Base-by-base conservation (phyloP, 352 stramenopile species). In the Aphanomyces euteiches region DNA sequence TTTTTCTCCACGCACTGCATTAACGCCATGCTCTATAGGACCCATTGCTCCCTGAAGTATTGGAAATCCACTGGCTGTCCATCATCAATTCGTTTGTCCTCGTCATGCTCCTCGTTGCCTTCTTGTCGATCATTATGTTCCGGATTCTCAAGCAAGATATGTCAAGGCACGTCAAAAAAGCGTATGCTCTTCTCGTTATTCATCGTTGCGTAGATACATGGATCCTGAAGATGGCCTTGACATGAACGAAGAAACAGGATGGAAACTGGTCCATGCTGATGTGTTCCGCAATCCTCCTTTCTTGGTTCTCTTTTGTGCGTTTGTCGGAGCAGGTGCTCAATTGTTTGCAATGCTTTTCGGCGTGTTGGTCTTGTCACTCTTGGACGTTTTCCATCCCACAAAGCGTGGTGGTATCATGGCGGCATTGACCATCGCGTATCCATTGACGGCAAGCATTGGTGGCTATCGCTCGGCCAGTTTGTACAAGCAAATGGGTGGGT, bases 41-140 rank as follows among this genome's bases (percentile, higher is more conserved):
- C 41, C 56, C 69, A 21, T 43, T 63, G 17, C 38, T 60, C 28
- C 59, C 39, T 41, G 80, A 90, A 66, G 82, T 90, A 67, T 73
- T 92, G 36, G 83, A 96, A 79, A 97, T 99, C 70, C 96, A 99
- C 79, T 99, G 97, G 96, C 89, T 99, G 53, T 98, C 90, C 17
- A 98, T 99, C 75, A 98, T 99, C 80, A 99, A 99, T 76, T 98
- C 93, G 69, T 98, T 98, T 72, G 95, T 99, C 38, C 80, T 99
- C 45, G 96, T 99, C 7, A 87, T 99, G 72, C 89, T 99, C 63
- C 85, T 99, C n/a, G 97, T 92, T 8, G 90, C 87, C 3, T 98
- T 99, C 73, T 82, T 99, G 56, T 93, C 90, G 28, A 97, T 99
- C 67, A 98, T 99, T 72, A 90, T 99, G 79, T 83, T 99, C 75